Evolutionary conservation across 2,329 filamentous ascomycete genomes (phyloP).

Genomic region (Ceratocystiopsis minuta): DNA sequence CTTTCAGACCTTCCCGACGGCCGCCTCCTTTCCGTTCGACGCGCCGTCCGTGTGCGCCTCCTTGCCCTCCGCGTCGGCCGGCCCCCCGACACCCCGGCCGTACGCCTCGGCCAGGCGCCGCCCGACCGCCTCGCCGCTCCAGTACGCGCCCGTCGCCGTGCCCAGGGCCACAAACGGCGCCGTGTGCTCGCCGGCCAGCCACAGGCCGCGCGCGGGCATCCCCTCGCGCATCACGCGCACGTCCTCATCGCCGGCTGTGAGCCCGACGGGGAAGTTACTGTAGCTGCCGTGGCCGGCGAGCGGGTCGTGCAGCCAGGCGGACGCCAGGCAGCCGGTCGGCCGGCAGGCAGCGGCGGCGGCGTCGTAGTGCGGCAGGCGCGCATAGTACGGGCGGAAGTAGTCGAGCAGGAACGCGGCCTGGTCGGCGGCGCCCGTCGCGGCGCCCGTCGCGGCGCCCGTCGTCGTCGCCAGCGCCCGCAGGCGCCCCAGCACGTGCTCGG

Average conservation of each 20-base stretch:
- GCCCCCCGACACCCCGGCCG: slow-evolving; percentile 13
- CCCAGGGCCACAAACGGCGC: slow-evolving; percentile 78
- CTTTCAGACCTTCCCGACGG: no score
- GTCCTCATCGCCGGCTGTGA: slow-evolving; percentile 52
- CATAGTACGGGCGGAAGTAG: slow-evolving; percentile 66
- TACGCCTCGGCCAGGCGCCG: slow-evolving; percentile 42
- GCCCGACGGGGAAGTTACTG: slow-evolving; percentile 64
- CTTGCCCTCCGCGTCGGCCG: neutral
- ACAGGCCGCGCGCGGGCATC: slow-evolving; percentile 49
- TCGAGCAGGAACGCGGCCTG: slow-evolving; percentile 36
- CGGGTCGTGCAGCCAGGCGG: slow-evolving; percentile 61
- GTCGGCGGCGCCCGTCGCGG: slow-evolving; percentile 16
- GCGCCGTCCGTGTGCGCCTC: no score
- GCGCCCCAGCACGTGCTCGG: slow-evolving; percentile 30
- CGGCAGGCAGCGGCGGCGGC: slow-evolving; percentile 34
- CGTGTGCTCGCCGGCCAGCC: slow-evolving; percentile 83
- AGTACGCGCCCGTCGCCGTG: slow-evolving; percentile 79
- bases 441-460: neutral
- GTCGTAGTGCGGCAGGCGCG: slow-evolving; percentile 51
- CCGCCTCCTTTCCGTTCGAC: no score
- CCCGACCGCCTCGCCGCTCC: slow-evolving; percentile 69
- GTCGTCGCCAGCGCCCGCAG: slow-evolving; percentile 19
- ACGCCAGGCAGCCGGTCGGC: slow-evolving; percentile 47
- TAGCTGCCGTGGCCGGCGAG: slow-evolving; percentile 72
- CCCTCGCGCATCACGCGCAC: slow-evolving; percentile 47